Conservation (phyloP, 306 rosid genomes). For the Begonia peltatifolia region DNA sequence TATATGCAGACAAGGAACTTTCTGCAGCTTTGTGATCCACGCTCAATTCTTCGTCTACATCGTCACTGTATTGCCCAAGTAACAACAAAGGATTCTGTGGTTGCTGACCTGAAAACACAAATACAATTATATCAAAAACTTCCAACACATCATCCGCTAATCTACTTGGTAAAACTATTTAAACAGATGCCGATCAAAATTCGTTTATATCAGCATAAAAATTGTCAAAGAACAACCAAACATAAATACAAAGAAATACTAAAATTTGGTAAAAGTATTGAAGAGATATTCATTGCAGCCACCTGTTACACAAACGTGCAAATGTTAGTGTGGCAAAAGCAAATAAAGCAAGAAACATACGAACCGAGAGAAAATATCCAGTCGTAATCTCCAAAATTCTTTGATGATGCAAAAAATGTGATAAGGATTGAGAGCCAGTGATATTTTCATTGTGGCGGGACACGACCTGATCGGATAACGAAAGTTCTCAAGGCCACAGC, state of each 20-base stretch:
- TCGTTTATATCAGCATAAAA: background rate
- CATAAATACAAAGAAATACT: slow-evolving; percentile 11
- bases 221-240: background rate
- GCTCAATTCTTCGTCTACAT: slow-evolving; percentile 53
- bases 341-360: slow-evolving; percentile 86
- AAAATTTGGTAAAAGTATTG: slow-evolving; percentile 20
- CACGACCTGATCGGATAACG: slow-evolving; percentile 55
- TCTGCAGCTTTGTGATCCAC: slow-evolving; percentile 18
- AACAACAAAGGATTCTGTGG: slow-evolving; percentile 70
- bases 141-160: slow-evolving; percentile 7
- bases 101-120: slow-evolving; percentile 50
- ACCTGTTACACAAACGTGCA: slow-evolving; percentile 67
- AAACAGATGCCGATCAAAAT: slow-evolving; percentile 2
- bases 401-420: slow-evolving; percentile 48
- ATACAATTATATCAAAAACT: slow-evolving; percentile 36
- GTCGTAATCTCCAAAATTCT: slow-evolving; percentile 64
- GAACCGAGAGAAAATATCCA: slow-evolving; percentile 70
- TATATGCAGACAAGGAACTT: slow-evolving; percentile 15
- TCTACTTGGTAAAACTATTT: slow-evolving; percentile 9
- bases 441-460: slow-evolving; percentile 62
- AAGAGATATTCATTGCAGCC: slow-evolving; percentile 37
- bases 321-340: slow-evolving; percentile 43
- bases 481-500: slow-evolving; percentile 80
- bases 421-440: slow-evolving; percentile 49
- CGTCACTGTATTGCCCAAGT: slow-evolving; percentile 93